These are phyloP conservation scores for Tricholoma terreum DNA, from an alignment of 768 basidiomycete species.

Conservation along the genomic window DNA sequence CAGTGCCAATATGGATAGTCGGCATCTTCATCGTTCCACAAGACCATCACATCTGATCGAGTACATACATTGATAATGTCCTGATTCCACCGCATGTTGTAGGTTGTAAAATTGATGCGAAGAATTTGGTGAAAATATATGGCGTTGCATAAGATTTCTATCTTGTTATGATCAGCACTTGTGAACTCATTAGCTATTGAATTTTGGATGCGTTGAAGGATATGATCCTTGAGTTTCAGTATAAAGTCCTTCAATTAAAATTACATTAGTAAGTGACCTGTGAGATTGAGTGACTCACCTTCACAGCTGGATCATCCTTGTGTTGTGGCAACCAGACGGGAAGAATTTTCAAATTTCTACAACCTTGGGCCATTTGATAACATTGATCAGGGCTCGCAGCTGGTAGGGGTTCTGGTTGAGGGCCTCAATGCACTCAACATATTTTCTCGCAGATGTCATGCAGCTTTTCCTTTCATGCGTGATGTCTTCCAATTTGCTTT, in stretches of 20 bases:
- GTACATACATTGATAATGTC: constrained; percentile 31
- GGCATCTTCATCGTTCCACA: constrained; percentile 4
- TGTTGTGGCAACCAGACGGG: constrained; percentile 4
- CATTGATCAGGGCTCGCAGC: too few relatives aligned
- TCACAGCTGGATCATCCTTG: constrained; percentile 7
- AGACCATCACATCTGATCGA: constrained; percentile 27
- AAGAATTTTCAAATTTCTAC: background rate
- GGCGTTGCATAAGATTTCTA: constrained; percentile 20
- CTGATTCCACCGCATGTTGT: constrained; percentile 31
- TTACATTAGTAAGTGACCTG: constrained; percentile 2
- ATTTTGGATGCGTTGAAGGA: constrained; percentile 20
- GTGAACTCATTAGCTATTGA: constrained; percentile 7
- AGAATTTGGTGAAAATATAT: constrained; percentile 30
- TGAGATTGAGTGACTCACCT: constrained; percentile 4
- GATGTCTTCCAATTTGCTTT: constrained; percentile 19
- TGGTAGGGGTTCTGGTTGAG: too few relatives aligned
- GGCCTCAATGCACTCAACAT: background rate
- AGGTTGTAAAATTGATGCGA: constrained; percentile 37
- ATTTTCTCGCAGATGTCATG: background rate
- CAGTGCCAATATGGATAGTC: constrained; percentile 4
- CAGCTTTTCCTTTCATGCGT: constrained; percentile 1
- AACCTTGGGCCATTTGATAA: background rate
- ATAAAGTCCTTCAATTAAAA: constrained; percentile 11
- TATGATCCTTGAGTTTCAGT: constrained; percentile 21
- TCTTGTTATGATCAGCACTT: constrained; percentile 12